phyloP scores from a whole-genome alignment of 2,329 filamentous ascomycete genomes.

The Neopestalotiopsis clavispora region DNA sequence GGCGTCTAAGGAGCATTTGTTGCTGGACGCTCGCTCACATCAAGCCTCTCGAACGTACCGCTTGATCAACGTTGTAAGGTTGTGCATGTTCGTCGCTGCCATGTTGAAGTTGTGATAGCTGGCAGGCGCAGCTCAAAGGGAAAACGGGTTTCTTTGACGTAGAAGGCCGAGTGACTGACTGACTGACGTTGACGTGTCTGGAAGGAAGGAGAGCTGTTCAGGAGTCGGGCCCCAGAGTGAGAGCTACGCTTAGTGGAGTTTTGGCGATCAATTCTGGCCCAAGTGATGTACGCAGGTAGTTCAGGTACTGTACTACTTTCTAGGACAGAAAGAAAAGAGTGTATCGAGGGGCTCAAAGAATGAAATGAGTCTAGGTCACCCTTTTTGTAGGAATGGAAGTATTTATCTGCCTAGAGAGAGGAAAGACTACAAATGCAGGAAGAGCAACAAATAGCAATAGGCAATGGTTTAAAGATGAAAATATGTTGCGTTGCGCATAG shows the following conservation, averaged over 20 bases:
- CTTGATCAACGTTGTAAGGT: conserved; percentile 96
- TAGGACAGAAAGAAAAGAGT: background rate
- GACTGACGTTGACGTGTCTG: background rate
- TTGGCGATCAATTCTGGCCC: background rate
- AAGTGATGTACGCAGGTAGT: background rate
- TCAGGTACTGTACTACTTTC: background rate
- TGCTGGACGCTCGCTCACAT: background rate
- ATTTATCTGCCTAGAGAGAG: conserved; percentile 4
- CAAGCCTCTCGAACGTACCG: conserved; percentile 65
- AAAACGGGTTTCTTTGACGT: background rate
- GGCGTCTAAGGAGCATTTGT: background rate
- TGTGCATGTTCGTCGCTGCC: conserved; percentile 89
- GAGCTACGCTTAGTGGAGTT: background rate
- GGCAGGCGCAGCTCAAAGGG: conserved; percentile 19
- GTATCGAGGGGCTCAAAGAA: background rate
- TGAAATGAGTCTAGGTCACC: background rate
- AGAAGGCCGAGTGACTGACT: background rate
- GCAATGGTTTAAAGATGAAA: background rate
- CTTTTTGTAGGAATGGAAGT: background rate
- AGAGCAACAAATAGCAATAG: background rate
- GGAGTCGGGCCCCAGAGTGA: conserved; percentile 4
- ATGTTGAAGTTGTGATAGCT: conserved; percentile 46
- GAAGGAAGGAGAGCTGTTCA: conserved; percentile 2
- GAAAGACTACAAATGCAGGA: background rate
- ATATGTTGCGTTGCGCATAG: background rate